Conservation (phyloP, 2,329 filamentous ascomycete species). For the Ploettnerulaceae sp. region DNA sequence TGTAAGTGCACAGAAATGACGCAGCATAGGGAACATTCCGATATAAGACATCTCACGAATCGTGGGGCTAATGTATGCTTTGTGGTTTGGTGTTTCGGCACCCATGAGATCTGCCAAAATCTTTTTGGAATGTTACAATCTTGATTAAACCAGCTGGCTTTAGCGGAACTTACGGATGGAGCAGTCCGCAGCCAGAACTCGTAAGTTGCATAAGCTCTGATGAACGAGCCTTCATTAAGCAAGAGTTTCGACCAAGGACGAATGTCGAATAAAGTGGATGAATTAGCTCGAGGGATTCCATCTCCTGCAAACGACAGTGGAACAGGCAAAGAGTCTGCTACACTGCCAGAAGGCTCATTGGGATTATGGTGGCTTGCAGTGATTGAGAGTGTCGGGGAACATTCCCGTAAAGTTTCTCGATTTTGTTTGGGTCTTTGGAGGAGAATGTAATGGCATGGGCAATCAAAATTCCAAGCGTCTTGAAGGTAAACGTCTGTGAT, state of each 20-base stretch:
- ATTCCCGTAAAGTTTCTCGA: neutral
- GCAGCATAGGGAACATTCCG: conserved; percentile 61
- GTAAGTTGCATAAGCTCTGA: conserved; percentile 60
- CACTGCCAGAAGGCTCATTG: neutral
- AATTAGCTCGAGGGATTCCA: neutral
- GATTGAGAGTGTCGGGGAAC: neutral
- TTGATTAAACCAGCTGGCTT: neutral
- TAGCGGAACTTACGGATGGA: conserved; percentile 33
- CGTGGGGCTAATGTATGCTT: conserved; percentile 37
- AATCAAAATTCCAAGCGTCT: conserved; percentile 60
- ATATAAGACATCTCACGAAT: conserved; percentile 53
- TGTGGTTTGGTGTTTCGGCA: conserved; percentile 37
- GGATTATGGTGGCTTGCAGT: neutral
- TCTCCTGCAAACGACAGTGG: neutral
- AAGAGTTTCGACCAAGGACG: conserved; percentile 57
- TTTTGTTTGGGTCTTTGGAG: conserved; percentile 33
- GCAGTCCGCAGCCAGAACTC: conserved; percentile 64
- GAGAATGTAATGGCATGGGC: conserved; percentile 56
- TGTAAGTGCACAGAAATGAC: conserved; percentile 51
- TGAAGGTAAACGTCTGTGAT: conserved; percentile 52
- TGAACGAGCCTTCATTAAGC: conserved; percentile 72
- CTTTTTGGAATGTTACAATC: conserved; percentile 37
- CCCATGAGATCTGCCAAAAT: conserved; percentile 51
- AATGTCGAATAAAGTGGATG: conserved; percentile 21
- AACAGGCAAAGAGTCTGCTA: neutral